phyloP scores from a whole-genome alignment of 257 asterid genomes.

The Salvia miltiorrhiza region DNA sequence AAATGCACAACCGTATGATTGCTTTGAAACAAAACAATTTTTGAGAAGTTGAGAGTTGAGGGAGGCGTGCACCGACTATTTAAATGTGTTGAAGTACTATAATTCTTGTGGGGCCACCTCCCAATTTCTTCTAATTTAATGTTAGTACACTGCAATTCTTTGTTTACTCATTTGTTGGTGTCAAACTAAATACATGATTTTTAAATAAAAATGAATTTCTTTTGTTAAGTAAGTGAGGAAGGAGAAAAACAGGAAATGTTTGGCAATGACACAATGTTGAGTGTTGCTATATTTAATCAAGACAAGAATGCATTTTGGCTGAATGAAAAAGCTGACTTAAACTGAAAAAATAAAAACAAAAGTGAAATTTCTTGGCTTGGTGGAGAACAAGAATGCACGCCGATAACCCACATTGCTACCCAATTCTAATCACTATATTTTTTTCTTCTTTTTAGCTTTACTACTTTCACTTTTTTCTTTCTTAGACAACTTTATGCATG shows the following conservation, averaged over 20 bases:
- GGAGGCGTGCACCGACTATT: constrained; percentile 50
- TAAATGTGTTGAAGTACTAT: constrained; percentile 21
- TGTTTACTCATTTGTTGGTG: neutral
- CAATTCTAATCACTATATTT: neutral
- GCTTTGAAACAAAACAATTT: constrained; percentile 24
- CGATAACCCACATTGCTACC: constrained; percentile 28
- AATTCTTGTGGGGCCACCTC: constrained; percentile 11
- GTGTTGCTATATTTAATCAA: constrained; percentile 14
- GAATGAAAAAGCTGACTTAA: constrained; percentile 27
- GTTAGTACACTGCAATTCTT: constrained; percentile 1
- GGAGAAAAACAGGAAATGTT: neutral
- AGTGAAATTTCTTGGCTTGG: constrained; percentile 22
- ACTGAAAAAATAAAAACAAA: constrained; percentile 1
- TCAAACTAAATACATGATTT: neutral
- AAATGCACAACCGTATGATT: constrained; percentile 40
- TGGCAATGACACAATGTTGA: neutral
- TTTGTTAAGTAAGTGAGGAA: neutral
- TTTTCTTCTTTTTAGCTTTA: neutral
- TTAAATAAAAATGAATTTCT: neutral
- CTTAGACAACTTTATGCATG: neutral
- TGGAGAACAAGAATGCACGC: constrained; percentile 39
- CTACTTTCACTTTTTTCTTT: neutral
- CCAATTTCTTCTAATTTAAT: constrained; percentile 1
- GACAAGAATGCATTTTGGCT: constrained; percentile 32
- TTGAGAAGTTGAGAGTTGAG: constrained; percentile 23